Percentiles rank a stretch among this genome's conserved stretches.
phyloP scores from a whole-genome alignment of 1,284 basidiomycete species.

The Leccinum cinnamomeum region DNA sequence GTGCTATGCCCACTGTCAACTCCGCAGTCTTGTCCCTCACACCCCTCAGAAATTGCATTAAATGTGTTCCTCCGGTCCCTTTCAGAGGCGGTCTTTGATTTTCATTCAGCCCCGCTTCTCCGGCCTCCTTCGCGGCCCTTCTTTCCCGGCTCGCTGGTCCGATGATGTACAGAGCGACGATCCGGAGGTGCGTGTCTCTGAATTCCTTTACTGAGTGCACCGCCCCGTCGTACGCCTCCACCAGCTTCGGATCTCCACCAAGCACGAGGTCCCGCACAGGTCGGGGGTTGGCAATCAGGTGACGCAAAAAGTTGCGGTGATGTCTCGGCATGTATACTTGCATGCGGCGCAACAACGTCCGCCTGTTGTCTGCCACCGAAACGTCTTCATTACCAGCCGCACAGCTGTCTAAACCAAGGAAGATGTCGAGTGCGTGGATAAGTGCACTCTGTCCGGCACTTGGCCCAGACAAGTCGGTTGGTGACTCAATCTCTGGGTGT shows the following conservation, averaged over 20 bases:
- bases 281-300: constrained; percentile 66
- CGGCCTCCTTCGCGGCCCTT: constrained; percentile 6
- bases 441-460: constrained; percentile 90
- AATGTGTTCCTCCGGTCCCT: constrained; percentile 86
- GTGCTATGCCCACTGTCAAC: constrained; percentile 9
- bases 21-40: constrained; percentile 30
- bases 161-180: constrained; percentile 84
- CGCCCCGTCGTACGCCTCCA: constrained; percentile 72
- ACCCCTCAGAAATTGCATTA: constrained; percentile 37
- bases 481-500: constrained; percentile 47
- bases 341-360: constrained; percentile 77
- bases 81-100: constrained; percentile 41
- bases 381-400: constrained; percentile 21
- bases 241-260: constrained; percentile 36
- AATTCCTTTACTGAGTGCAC: constrained; percentile 77
- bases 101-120: constrained; percentile 29
- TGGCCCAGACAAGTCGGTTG: constrained; percentile 78
- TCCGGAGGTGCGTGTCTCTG: constrained; percentile 85
- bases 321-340: constrained; percentile 88
- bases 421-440: constrained; percentile 87
- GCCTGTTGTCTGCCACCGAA: constrained; percentile 13
- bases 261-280: constrained; percentile 47
- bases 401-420: constrained; percentile 78
- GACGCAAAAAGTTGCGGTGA: constrained; percentile 86
- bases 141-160: constrained; percentile 56